Evolutionary conservation across 2,329 filamentous ascomycete genomes (phyloP), one percentile per base, ranked within the genome.

Genomic region (Colletotrichum shisoi): DNA sequence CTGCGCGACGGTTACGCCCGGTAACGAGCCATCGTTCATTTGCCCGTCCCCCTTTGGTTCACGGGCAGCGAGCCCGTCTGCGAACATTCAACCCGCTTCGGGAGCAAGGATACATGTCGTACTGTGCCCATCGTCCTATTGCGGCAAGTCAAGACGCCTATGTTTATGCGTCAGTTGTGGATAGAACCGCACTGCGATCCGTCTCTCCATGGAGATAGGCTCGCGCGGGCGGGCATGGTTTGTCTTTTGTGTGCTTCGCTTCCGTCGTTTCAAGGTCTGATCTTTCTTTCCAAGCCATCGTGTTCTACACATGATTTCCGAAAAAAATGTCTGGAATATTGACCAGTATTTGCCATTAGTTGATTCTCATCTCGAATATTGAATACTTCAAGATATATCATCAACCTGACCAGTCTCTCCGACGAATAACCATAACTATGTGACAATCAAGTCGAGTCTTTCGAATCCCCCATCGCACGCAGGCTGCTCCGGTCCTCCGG

Each of bases 1-100:
- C 37, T 44, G 48, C 24, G 37, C 37, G 15, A 49, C 44, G 31
- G 44, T 44, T 49, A 21, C 57, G 44, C 44, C 57, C 31, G 57
- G 19, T 15, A 49, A 19, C 12, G 44, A 58, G 7, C 31, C 19
- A 42, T 40, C 19, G 31, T 21, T 58, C 17, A 17, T n/a, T n/a
- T 57, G 27, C 27, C 12, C 17, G 27, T 49, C 31, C 24, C 24
- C 17, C 27, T 39, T 34, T 48, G 6, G 31, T 19, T 19, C 5
- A 39, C 44, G 39, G 44, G 31, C 31, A 49, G 31, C 8, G 34
- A 49, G 15, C 19, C 45, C 44, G 13, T 13, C 13, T 46, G 21
- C 8, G 42, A 11, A 21, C 54, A 34, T 40, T n/a, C 24, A 34
- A 19, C 27, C 37, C 3, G 19, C 19, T 19, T 3, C 34, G 4